Evolutionary conservation across 768 basidiomycete species (phyloP).

Genomic region (Xanthoconium purpureum): DNA sequence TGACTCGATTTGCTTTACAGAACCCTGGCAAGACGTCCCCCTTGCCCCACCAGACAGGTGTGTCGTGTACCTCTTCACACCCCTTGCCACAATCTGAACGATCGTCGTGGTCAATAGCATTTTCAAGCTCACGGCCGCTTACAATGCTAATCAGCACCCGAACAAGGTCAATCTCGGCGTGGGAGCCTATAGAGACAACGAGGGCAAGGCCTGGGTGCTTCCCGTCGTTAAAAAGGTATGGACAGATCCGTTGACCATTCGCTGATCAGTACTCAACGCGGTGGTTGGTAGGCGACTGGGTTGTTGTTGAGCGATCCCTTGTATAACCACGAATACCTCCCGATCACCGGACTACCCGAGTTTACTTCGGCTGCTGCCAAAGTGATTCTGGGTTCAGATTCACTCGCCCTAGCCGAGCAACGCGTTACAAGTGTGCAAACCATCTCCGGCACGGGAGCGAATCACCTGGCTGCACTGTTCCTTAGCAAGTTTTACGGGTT

Average conservation of each 20-base stretch:
- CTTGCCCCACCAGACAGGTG: slow-evolving; percentile 86
- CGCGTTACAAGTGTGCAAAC: slow-evolving; percentile 85
- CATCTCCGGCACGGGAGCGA: slow-evolving; percentile 94
- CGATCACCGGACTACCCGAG: slow-evolving; percentile 82
- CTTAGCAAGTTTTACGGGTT: slow-evolving; percentile 76
- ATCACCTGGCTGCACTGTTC: slow-evolving; percentile 89
- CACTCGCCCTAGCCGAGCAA: slow-evolving; percentile 64
- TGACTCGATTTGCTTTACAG: slow-evolving; percentile 35
- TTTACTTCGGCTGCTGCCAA: slow-evolving; percentile 81
- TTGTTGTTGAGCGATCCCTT: slow-evolving; percentile 64
- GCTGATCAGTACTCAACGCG: background rate
- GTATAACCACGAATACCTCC: slow-evolving; percentile 90
- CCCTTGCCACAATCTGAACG: slow-evolving; percentile 1
- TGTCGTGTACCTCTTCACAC: slow-evolving; percentile 5
- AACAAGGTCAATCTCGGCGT: slow-evolving; percentile 91
- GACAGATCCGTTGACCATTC: background rate
- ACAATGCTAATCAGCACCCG: slow-evolving; percentile 72
- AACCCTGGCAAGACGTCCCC: slow-evolving; percentile 72
- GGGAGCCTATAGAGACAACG: slow-evolving; percentile 87
- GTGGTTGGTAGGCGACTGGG: slow-evolving; percentile 58
- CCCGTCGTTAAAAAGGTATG: slow-evolving; percentile 86
- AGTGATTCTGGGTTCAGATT: slow-evolving; percentile 74
- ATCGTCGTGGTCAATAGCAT: slow-evolving; percentile 49
- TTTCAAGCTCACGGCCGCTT: slow-evolving; percentile 87
- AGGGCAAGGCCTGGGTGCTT: slow-evolving; percentile 87